Evolutionary conservation across 2,329 filamentous ascomycete species (phyloP), one percentile per base, ranked within the genome.

Genomic region (Dothiorella sarmentorum): DNA sequence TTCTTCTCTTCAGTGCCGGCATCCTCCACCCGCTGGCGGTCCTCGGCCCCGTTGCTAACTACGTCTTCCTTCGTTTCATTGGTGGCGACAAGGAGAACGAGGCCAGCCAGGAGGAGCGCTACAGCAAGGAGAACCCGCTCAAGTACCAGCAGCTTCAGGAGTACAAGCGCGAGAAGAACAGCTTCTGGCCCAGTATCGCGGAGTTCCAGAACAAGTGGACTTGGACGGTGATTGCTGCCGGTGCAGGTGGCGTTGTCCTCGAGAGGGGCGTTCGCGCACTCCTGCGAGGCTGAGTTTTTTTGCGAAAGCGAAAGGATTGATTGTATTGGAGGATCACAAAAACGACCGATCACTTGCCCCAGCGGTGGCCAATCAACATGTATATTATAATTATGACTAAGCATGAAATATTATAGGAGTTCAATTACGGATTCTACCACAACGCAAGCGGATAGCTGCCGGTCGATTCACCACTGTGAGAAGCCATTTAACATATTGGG

Each of bases 41-140:
- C 1, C 71, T 85, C 2, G 83, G 82, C 0, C 80, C 82, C 0
- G 47, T 84, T 4, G 77, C 81, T 13, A 85, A 85, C 68, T 85
- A 85, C 70, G 58, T 78, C 13, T 84, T 82, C 74, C 76, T 86
- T 13, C 80, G 83, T 57, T 80, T 75, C 63, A 73, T 84, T 10
- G 80, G 82, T 7, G 83, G 83, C 7, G 82, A 85, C 65, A 79
- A 76, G 61, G 69, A 82, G 66, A 84, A 79, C 31, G 82, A 85
- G 63, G 72, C 72, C 20, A 74, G 72, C 58, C 82, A 85, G 66
- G 75, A 76, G 56, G 73, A 77, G 53, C 76, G 82, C 4, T 85
- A 85, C 65, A 74, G 74, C 18, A 74, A 74, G 37, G 75, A 77
- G 13, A 76, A 80, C 59, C 75, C 76, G 4, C 67, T 75, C 45